phyloP scores from a whole-genome alignment of 2,329 filamentous ascomycete genomes.

The Pseudogymnoascus sp. region DNA sequence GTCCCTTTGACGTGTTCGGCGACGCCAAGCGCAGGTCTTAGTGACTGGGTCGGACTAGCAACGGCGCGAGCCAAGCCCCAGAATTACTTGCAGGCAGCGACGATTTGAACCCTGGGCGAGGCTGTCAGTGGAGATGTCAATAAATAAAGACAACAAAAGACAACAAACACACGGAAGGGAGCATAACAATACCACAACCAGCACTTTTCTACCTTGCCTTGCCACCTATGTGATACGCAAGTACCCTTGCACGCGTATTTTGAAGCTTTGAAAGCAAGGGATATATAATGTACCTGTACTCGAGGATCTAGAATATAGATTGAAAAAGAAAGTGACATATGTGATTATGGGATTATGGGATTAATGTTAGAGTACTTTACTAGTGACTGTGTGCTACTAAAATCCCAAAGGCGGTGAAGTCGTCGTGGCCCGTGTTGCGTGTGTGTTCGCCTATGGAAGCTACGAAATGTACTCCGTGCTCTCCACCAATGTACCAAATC shows the following conservation, averaged over 20 bases:
- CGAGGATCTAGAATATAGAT: background rate
- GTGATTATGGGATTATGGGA: background rate
- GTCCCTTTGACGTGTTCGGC: background rate
- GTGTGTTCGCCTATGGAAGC: conserved; percentile 2
- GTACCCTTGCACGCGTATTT: background rate
- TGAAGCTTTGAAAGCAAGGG: background rate
- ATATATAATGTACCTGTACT: background rate
- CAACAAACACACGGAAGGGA: background rate
- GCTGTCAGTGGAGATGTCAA: conserved; percentile 3
- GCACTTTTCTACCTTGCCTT: background rate
- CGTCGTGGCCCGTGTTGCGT: conserved; percentile 4
- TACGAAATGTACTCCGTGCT: background rate
- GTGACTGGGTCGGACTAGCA: conserved; percentile 6
- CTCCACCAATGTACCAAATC: background rate
- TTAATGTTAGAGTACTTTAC: background rate
- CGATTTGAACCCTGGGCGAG: conserved; percentile 1
- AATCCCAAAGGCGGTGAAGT: conserved; percentile 5
- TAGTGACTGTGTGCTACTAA: background rate
- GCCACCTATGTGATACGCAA: background rate
- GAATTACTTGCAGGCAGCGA: background rate
- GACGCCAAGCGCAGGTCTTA: background rate
- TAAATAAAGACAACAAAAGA: conserved; percentile 3
- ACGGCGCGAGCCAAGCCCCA: conserved; percentile 6
- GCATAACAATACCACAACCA: background rate
- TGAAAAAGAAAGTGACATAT: background rate